Conservation (phyloP, 225 moss, liverwort and hornwort genomes). For the Polytrichum commune region DNA sequence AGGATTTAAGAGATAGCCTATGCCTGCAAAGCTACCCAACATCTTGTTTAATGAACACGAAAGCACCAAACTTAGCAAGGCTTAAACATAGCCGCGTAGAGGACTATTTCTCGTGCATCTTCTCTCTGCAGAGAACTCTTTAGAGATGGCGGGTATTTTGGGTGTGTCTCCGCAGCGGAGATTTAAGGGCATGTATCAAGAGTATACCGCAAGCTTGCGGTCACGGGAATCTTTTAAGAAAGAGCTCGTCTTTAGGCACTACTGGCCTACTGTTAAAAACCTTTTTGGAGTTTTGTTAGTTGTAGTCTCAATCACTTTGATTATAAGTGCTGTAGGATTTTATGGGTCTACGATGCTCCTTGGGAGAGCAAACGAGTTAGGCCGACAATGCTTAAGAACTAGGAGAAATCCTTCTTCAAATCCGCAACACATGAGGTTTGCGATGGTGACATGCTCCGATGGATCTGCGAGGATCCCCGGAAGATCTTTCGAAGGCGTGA, state of each 20-base stretch:
- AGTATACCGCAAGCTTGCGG: conserved; percentile 29
- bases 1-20: too few relatives aligned
- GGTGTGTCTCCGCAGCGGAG: conserved; percentile 54
- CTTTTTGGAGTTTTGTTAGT: conserved; percentile 53
- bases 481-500: conserved; percentile 91
- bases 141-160: conserved; percentile 28
- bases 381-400: conserved; percentile 59
- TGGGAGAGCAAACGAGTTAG: conserved; percentile 80
- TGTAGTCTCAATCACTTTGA: conserved; percentile 36
- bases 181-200: conserved; percentile 51
- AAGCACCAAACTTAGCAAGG: too few relatives aligned
- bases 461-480: conserved; percentile 87
- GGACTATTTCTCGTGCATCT: too few relatives aligned
- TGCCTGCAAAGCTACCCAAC: too few relatives aligned
- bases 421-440: conserved; percentile 64
- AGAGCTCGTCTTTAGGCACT: conserved; percentile 56
- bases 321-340: conserved; percentile 44
- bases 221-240: conserved; percentile 72
- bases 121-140: too few relatives aligned
- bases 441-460: conserved; percentile 97
- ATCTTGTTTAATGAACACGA: too few relatives aligned
- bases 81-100: too few relatives aligned
- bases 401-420: conserved; percentile 34
- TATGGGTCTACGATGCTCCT: conserved; percentile 76
- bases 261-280: conserved; percentile 59